A percentile compares a stretch with the other conserved stretches of the same genome.
Evolutionary conservation across 805 yeast genomes (phyloP).

Genomic region (Metschnikowia corniflorae): DNA sequence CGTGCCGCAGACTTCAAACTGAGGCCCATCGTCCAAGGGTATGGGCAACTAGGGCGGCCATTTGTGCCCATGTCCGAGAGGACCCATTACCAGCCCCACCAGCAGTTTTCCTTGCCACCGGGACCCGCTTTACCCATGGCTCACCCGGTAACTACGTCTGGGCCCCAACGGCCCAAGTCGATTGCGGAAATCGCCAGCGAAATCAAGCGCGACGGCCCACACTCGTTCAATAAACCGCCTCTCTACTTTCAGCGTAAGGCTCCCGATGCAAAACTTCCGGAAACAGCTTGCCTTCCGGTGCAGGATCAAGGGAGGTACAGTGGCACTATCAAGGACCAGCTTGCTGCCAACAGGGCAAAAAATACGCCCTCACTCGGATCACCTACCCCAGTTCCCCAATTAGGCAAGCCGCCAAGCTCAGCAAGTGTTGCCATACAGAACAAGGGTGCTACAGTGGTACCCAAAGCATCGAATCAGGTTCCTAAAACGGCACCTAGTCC

Average conservation of each 20-base stretch:
- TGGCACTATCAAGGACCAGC: conserved; percentile 40
- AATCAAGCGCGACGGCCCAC: conserved; percentile 27
- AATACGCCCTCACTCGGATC: conserved; percentile 7
- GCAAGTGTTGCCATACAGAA: background rate
- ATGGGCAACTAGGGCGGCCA: conserved; percentile 8
- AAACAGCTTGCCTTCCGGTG: background rate
- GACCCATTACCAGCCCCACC: background rate
- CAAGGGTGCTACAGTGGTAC: background rate
- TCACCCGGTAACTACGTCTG: background rate
- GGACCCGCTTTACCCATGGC: background rate
- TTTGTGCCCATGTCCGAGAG: background rate
- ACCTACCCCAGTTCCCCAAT: conserved; percentile 7
- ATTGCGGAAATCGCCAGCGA: conserved; percentile 44
- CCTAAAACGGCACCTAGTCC: background rate
- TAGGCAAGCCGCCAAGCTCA: conserved; percentile 9
- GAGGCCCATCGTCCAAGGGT: conserved; percentile 28
- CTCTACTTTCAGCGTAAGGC: conserved; percentile 27
- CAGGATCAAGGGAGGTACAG: conserved; percentile 3
- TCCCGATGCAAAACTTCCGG: background rate
- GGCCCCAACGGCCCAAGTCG: conserved; percentile 27
- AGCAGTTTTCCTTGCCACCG: background rate
- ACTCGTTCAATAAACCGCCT: conserved; percentile 23
- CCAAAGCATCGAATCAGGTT: background rate
- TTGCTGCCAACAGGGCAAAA: conserved; percentile 44
- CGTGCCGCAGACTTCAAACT: conserved; percentile 49